phyloP scores from a whole-genome alignment of 768 basidiomycete genomes.

The Lentinula edodes region DNA sequence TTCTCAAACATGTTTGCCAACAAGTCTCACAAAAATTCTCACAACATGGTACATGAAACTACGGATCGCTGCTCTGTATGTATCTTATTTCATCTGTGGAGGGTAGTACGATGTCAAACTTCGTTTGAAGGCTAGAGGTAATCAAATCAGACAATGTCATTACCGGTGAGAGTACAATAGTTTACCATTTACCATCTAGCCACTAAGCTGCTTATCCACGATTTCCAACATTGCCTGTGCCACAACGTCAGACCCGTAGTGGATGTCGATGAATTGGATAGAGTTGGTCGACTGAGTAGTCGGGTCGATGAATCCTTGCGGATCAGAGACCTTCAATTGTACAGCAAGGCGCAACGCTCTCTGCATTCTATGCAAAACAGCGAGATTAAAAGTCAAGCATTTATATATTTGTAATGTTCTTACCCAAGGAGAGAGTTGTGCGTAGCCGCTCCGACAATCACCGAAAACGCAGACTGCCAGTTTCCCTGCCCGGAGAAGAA shows the following conservation, averaged over 20 bases:
- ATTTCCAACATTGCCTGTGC: neutral
- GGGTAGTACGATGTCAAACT: too few relatives aligned
- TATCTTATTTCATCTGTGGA: too few relatives aligned
- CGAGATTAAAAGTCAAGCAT: neutral
- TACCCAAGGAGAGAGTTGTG: neutral
- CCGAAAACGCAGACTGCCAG: neutral
- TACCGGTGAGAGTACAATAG: too few relatives aligned
- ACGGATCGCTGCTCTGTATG: too few relatives aligned
- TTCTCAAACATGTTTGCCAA: too few relatives aligned
- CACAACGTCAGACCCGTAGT: neutral
- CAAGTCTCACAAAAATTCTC: too few relatives aligned
- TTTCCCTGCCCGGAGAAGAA: neutral
- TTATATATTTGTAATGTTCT: neutral
- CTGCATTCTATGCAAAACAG: neutral
- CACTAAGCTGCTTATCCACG: neutral
- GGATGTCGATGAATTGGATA: slow-evolving; percentile 1
- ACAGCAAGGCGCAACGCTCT: neutral
- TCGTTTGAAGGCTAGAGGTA: too few relatives aligned
- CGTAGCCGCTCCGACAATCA: neutral
- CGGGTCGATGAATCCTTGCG: neutral
- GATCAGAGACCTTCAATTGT: neutral
- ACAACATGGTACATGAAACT: too few relatives aligned
- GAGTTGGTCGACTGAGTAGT: neutral
- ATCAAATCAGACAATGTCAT: neutral
- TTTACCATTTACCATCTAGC: too few relatives aligned